Conservation (phyloP, 2,329 filamentous ascomycete species). For the Lithohypha guttulata region DNA sequence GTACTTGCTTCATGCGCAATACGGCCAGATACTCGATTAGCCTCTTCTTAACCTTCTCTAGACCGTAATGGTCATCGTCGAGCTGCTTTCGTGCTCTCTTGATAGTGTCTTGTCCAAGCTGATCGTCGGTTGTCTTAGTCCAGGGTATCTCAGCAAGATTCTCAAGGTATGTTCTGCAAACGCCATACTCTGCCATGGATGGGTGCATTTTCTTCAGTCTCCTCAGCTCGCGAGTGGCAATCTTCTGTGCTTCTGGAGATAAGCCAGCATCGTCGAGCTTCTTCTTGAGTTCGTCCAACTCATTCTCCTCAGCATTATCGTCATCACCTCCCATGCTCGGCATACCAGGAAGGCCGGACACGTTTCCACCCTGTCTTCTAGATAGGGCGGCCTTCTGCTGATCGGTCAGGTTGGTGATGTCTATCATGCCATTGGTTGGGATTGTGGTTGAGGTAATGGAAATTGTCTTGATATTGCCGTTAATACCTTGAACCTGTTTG, state of each 20-base stretch:
- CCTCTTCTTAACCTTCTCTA: slow-evolving; percentile 95
- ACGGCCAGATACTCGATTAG: slow-evolving; percentile 92
- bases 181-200: slow-evolving; percentile 89
- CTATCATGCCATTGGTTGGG: slow-evolving; percentile 49
- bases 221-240: slow-evolving; percentile 82
- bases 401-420: slow-evolving; percentile 42
- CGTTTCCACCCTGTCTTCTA: slow-evolving; percentile 33
- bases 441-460: slow-evolving; percentile 59
- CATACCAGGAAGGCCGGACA: slow-evolving; percentile 32
- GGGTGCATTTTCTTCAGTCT: slow-evolving; percentile 91
- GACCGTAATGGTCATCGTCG: slow-evolving; percentile 89
- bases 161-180: slow-evolving; percentile 86
- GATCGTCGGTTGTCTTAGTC: slow-evolving; percentile 73
- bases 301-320: slow-evolving; percentile 74
- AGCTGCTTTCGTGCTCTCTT: slow-evolving; percentile 74
- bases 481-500: slow-evolving; percentile 70
- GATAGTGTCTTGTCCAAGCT: slow-evolving; percentile 70
- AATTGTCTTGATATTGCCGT: slow-evolving; percentile 77
- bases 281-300: slow-evolving; percentile 84
- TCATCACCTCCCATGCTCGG: slow-evolving; percentile 40
- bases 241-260: slow-evolving; percentile 72
- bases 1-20: slow-evolving; percentile 83
- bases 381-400: slow-evolving; percentile 36
- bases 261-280: slow-evolving; percentile 72
- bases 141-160: slow-evolving; percentile 91